A percentile compares a stretch with the other conserved stretches of the same genome.
Evolutionary conservation across 176 grass and related monocot species (phyloP).

Genomic region (Echinochloa phyllopogon): DNA sequence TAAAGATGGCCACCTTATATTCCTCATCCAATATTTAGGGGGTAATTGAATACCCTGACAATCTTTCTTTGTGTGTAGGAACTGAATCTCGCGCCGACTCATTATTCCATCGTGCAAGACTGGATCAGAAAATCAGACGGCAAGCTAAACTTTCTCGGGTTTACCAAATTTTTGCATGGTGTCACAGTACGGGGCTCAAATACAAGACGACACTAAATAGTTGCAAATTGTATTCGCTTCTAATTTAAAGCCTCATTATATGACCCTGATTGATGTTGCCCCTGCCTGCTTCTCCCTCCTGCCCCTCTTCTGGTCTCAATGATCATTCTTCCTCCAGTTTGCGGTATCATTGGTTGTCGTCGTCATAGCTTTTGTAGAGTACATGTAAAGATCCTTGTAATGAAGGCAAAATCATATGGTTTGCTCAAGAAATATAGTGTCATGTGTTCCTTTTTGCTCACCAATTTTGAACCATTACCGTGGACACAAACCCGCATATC

Average conservation of each 20-base stretch:
- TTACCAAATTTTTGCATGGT: slow-evolving; percentile 99
- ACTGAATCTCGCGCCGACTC: slow-evolving; percentile 74
- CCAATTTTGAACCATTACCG: neutral
- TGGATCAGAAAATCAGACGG: slow-evolving; percentile 97
- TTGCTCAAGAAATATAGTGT: slow-evolving; percentile 61
- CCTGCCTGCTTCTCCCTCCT: slow-evolving; percentile 5
- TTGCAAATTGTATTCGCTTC: slow-evolving; percentile 62
- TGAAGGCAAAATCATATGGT: slow-evolving; percentile 55
- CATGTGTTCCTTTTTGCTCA: slow-evolving; percentile 29
- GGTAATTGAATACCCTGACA: neutral
- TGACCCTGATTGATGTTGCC: slow-evolving; percentile 54
- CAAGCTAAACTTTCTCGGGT: slow-evolving; percentile 94
- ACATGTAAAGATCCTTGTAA: slow-evolving; percentile 88
- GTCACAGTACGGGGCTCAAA: slow-evolving; percentile 87
- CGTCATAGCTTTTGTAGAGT: slow-evolving; percentile 75
- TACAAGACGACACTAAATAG: slow-evolving; percentile 83
- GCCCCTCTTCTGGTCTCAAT: slow-evolving; percentile 44
- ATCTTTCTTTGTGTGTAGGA: slow-evolving; percentile 54
- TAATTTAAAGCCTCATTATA: slow-evolving; percentile 65
- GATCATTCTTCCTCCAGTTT: slow-evolving; percentile 58
- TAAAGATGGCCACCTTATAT: neutral
- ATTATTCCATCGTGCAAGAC: slow-evolving; percentile 89
- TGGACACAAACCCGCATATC: neutral
- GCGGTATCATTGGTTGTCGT: slow-evolving; percentile 48
- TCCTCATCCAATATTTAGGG: neutral